These are phyloP conservation scores for Mrakia gelida DNA, from an alignment of 768 basidiomycete species.

Conservation along the genomic window DNA sequence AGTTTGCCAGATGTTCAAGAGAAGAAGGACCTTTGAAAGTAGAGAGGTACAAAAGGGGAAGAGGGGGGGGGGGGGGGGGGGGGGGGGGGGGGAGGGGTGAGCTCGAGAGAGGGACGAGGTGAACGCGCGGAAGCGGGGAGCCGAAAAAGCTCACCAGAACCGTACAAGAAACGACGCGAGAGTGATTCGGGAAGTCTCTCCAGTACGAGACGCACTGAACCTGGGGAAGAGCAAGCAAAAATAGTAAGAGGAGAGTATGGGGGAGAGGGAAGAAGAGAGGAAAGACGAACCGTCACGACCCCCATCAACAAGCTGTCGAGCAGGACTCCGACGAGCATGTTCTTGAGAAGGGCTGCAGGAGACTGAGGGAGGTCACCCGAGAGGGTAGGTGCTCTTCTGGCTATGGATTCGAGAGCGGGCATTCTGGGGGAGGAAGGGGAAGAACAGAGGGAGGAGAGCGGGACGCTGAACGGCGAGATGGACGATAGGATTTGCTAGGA, in stretches of 20 bases:
- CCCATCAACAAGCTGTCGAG: not conserved
- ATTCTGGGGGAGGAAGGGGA: not conserved
- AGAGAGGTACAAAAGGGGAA: not conserved
- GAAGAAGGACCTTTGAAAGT: not conserved
- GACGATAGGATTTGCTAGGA: no score
- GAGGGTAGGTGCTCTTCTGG: not conserved
- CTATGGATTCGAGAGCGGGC: not conserved
- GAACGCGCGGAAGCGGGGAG: not conserved
- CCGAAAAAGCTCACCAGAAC: not conserved
- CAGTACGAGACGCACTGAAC: constrained; percentile 1
- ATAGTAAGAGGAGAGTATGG: not conserved
- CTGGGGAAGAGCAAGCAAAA: not conserved
- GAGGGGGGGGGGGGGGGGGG: not conserved
- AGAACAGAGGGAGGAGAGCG: not conserved
- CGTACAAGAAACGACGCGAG: not conserved
- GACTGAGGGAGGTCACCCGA: not conserved
- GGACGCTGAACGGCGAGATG: not conserved
- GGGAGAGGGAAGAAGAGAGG: not conserved
- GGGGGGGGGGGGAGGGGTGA: not conserved
- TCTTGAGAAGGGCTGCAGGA: not conserved
- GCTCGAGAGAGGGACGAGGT: not conserved
- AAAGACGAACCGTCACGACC: not conserved
- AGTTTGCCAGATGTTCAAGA: constrained; percentile 1
- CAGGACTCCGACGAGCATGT: not conserved
- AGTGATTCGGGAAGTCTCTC: not conserved